Evolutionary conservation across 805 yeast species (phyloP).

Genomic region (Schizosaccharomyces lindneri): DNA sequence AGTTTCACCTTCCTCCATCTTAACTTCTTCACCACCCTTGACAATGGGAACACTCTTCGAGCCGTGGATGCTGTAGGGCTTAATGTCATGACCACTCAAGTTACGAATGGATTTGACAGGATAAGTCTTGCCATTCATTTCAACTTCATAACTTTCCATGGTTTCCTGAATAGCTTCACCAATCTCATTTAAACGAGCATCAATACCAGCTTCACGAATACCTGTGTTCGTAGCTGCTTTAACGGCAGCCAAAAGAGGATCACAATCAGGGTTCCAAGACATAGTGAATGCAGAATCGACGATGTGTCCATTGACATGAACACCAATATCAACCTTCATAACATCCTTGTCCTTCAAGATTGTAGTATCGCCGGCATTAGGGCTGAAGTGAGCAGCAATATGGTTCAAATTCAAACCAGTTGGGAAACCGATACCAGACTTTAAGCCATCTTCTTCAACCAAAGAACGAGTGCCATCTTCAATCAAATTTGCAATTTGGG

Average conservation of each 20-base stretch:
- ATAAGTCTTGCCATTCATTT: conserved; percentile 58
- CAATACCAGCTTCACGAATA: conserved; percentile 77
- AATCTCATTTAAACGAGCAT: conserved; percentile 78
- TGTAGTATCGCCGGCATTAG: conserved; percentile 78
- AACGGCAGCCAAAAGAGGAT: conserved; percentile 59
- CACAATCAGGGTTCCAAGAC: conserved; percentile 66
- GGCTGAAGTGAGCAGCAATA: conserved; percentile 94
- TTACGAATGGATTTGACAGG: conserved; percentile 79
- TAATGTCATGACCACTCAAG: conserved; percentile 83
- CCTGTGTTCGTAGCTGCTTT: conserved; percentile 87
- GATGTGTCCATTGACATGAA: conserved; percentile 81
- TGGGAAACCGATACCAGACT: conserved; percentile 90
- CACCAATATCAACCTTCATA: conserved; percentile 91
- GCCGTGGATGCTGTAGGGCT: conserved; percentile 64
- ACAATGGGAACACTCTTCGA: conserved; percentile 95
- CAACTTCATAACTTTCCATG: conserved; percentile 90
- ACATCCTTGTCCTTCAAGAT: conserved; percentile 70
- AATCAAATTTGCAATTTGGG: conserved; percentile 67
- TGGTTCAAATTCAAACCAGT: conserved; percentile 88
- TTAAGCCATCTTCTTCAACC: conserved; percentile 30
- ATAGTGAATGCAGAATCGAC: conserved; percentile 89
- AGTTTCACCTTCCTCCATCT: conserved; percentile 96
- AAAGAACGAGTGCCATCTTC: conserved; percentile 64
- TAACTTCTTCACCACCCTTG: conserved; percentile 73
- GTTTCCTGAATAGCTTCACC: conserved; percentile 92